Evolutionary conservation across 2,329 filamentous ascomycete genomes (phyloP).

Genomic region (Colletotrichum agaves): DNA sequence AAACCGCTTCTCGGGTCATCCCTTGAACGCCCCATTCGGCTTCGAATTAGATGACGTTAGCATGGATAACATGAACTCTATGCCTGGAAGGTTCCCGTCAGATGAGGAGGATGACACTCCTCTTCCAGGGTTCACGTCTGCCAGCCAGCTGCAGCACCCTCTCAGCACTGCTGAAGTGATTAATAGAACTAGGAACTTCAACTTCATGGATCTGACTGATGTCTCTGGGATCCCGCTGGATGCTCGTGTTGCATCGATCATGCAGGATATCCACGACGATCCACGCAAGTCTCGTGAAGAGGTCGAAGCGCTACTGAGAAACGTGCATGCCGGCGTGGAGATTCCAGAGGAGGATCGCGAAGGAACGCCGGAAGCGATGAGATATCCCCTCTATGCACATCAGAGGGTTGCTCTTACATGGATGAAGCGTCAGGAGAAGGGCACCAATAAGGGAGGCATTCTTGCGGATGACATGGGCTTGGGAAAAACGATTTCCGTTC

Average conservation of each 20-base stretch:
- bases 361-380: constrained; percentile 76
- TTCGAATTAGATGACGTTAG: neutral
- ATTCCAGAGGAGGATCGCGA: constrained; percentile 70
- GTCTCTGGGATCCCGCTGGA: constrained; percentile 49
- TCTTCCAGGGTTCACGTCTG: neutral
- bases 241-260: constrained; percentile 23
- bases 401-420: constrained; percentile 82
- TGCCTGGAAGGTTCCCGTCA: constrained; percentile 23
- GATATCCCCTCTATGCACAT: constrained; percentile 78
- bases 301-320: constrained; percentile 75
- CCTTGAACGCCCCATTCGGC: neutral
- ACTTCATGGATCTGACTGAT: constrained; percentile 44
- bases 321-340: constrained; percentile 78
- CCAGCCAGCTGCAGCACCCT: constrained; percentile 1
- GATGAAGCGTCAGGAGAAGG: constrained; percentile 79
- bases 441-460: constrained; percentile 81
- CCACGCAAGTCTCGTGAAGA: constrained; percentile 65
- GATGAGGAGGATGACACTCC: constrained; percentile 10
- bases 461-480: constrained; percentile 86
- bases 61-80: neutral
- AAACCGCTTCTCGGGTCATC: constrained; percentile 2
- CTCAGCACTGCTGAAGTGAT: constrained; percentile 27
- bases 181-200: constrained; percentile 29
- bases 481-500: constrained; percentile 84
- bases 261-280: constrained; percentile 50